These are phyloP conservation scores for Lenzites betulinus DNA, from an alignment of 768 basidiomycete genomes.

Conservation along the genomic window DNA sequence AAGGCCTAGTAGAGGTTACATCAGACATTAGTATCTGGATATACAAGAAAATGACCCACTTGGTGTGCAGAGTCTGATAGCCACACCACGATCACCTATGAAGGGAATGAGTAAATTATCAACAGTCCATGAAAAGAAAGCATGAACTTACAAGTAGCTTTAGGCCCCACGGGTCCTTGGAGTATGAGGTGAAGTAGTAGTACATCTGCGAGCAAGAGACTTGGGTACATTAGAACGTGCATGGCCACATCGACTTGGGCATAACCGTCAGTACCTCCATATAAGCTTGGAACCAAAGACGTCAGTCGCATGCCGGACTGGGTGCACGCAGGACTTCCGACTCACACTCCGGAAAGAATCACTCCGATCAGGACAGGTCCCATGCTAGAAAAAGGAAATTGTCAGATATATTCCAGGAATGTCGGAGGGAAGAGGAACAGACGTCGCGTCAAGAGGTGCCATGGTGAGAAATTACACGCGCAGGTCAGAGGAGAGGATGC, in stretches of 20 bases:
- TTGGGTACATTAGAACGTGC: conserved; percentile 26
- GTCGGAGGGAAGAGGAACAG: neutral
- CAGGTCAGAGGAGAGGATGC: no score
- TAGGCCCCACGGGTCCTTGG: conserved; percentile 7
- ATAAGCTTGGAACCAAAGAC: conserved; percentile 38
- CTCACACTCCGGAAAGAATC: conserved; percentile 49
- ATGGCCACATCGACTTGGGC: neutral
- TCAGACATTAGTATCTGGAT: neutral
- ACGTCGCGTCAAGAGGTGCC: conserved; percentile 22
- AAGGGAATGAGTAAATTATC: neutral
- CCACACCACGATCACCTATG: conserved; percentile 20
- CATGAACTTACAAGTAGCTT: conserved; percentile 4
- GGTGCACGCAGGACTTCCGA: no score
- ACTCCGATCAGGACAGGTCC: conserved; percentile 55
- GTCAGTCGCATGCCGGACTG: neutral
- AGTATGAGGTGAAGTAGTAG: conserved; percentile 47
- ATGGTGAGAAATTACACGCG: no score
- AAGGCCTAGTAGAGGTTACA: conserved; percentile 19
- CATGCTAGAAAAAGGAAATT: conserved; percentile 37
- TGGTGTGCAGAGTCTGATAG: conserved; percentile 27
- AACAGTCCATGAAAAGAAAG: no score
- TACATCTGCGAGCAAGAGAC: conserved; percentile 59
- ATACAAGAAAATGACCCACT: neutral
- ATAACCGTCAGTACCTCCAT: conserved; percentile 49
- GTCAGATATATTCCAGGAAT: neutral